Evolutionary conservation across 176 grass and related monocot genomes (phyloP), one percentile per base, ranked within the genome.

Genomic region (Triticum monococcum): DNA sequence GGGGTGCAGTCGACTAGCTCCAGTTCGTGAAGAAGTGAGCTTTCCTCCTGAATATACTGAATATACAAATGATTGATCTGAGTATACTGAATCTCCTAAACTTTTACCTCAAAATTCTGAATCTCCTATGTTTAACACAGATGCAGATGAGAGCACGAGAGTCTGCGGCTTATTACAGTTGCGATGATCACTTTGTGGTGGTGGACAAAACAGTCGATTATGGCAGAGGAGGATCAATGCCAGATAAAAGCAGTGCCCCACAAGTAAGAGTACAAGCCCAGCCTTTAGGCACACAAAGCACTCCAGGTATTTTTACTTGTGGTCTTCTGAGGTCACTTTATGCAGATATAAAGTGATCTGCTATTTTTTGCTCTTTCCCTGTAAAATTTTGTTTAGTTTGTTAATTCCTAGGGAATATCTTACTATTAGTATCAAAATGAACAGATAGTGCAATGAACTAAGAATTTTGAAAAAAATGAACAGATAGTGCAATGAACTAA

Each of bases 121-220:
- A 57, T 57, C 37, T 67, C 3, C 81, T 84, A 18, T 81, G n/a
- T 65, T 86, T 87, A 82, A 67, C 86, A 71, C 86, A 82, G 88
- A 90, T 91, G 69, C 90, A 98, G 88, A 87, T 89, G 25, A 95
- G 92, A 91, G 90, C 77, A 78, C 91, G 90, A 89, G 92, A 98
- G 78, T 98, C 92, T 63, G 91, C 86, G 69, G 90, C 93, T 79
- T 96, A 98, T 75, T 98, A 96, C 84, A 96, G 96, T 88, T 98
- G 96, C 4, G 96, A 98, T 30, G 96, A 98, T 68, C 96, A 98
- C 80, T 96, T 98, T 85, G 93, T 96, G 82, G 92, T 98, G 13
- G 96, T 98, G 61, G 96, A 98, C 83, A 98, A 98, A 83, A 84
- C 86, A 18, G 85, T 98, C 18, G 96, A 98, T 81, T 98, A 95